Conservation (phyloP, 495 filamentous ascomycete species). For the Penicillium cinerascens region DNA sequence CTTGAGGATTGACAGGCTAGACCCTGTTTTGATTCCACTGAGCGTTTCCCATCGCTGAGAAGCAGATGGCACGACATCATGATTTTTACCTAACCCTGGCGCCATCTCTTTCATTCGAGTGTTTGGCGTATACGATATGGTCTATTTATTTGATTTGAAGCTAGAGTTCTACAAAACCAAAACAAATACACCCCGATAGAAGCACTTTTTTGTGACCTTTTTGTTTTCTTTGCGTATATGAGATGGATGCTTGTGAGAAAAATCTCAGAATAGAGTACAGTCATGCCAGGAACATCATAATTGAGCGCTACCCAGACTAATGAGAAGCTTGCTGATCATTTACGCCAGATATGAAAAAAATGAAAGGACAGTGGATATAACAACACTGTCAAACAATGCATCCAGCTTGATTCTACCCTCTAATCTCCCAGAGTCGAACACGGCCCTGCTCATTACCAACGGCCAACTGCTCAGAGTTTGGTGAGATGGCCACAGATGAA, state of each 20-base stretch:
- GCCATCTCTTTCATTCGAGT: background rate
- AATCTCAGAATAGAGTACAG: background rate
- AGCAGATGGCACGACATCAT: background rate
- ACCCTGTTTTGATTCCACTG: background rate
- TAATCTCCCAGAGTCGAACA: constrained; percentile 84
- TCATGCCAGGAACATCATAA: background rate
- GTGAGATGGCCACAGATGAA: constrained; percentile 73
- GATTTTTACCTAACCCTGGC: background rate
- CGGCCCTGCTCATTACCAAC: constrained; percentile 85
- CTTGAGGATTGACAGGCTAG: background rate
- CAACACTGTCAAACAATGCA: background rate
- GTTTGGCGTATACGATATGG: background rate
- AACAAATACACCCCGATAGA: background rate
- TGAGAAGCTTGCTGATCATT: constrained; percentile 1
- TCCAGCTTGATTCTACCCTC: constrained; percentile 25
- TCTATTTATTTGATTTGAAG: background rate
- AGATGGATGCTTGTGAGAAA: no score
- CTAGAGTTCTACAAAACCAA: background rate
- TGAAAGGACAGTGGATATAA: background rate
- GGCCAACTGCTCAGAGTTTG: constrained; percentile 65
- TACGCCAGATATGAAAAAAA: constrained; percentile 10
- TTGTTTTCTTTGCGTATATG: background rate
- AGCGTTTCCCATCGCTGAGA: background rate
- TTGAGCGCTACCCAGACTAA: background rate
- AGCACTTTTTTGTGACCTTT: background rate